phyloP scores from a whole-genome alignment of 2,329 filamentous ascomycete genomes.

The Bipolaris bicolor region DNA sequence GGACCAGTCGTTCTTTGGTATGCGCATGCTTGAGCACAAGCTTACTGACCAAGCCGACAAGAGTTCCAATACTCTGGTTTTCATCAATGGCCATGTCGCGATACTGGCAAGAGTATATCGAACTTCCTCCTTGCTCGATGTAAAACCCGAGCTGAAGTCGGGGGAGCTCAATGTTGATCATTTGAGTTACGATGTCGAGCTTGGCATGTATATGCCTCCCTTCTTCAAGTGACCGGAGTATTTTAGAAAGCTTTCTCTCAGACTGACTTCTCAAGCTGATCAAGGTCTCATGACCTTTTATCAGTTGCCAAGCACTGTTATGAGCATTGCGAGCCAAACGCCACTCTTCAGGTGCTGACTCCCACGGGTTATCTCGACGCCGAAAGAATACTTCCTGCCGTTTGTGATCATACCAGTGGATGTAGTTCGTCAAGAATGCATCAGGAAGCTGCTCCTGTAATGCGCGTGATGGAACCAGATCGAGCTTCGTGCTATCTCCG shows the following conservation, averaged over 20 bases:
- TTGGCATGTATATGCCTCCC: constrained; percentile 23
- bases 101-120: constrained; percentile 35
- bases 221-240: constrained; percentile 28
- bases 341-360: constrained; percentile 16
- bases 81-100: constrained; percentile 35
- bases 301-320: constrained; percentile 23
- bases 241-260: constrained; percentile 1
- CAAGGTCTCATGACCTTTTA: constrained; percentile 7
- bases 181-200: constrained; percentile 4
- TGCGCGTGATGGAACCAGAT: constrained; percentile 45
- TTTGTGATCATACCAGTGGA: constrained; percentile 24
- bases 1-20: constrained; percentile 44
- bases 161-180: constrained; percentile 24
- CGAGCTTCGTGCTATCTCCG: constrained; percentile 11
- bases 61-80: constrained; percentile 30
- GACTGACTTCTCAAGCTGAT: constrained; percentile 19
- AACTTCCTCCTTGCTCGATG: background rate
- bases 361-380: constrained; percentile 13
- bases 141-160: constrained; percentile 22
- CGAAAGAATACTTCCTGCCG: constrained; percentile 22
- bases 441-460: constrained; percentile 44
- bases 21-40: constrained; percentile 25
- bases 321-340: constrained; percentile 15
- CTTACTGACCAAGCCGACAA: constrained; percentile 35
- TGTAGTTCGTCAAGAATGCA: constrained; percentile 25